Conservation (phyloP, 169 alveolate species). For the Plasmodium reichenowi region DNA sequence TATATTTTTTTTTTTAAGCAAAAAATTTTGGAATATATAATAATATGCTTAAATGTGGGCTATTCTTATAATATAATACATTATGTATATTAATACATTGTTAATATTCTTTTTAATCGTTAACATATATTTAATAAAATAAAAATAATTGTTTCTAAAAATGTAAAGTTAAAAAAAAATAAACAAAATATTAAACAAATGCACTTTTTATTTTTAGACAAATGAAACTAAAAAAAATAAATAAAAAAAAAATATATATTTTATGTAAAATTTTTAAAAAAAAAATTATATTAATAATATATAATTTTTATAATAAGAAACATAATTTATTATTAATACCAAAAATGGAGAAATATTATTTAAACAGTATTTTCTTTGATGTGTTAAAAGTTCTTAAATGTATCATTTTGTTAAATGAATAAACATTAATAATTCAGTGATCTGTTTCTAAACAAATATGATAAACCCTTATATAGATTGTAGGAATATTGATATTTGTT, state of each 20-base stretch:
- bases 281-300: too few species aligned
- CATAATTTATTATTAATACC: not conserved
- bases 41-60: too few species aligned
- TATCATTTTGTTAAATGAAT: constrained; percentile 15
- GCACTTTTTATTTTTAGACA: constrained; percentile 40
- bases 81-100: too few species aligned
- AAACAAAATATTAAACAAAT: constrained; percentile 48
- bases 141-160: too few species aligned
- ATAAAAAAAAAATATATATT: constrained; percentile 23
- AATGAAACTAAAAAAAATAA: constrained; percentile 56
- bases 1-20: too few species aligned
- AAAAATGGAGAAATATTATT: not conserved
- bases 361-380: constrained; percentile 20
- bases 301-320: constrained; percentile 6
- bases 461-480: constrained; percentile 68
- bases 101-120: too few species aligned
- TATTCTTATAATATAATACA: too few species aligned
- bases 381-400: not conserved
- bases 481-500: constrained; percentile 72
- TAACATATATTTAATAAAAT: too few species aligned
- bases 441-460: constrained; percentile 58
- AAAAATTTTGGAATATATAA: too few species aligned
- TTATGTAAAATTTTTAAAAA: not conserved
- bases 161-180: constrained; percentile 17
- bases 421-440: constrained; percentile 42